Conservation (phyloP, 768 basidiomycete species). For the Lactarius indigo region DNA sequence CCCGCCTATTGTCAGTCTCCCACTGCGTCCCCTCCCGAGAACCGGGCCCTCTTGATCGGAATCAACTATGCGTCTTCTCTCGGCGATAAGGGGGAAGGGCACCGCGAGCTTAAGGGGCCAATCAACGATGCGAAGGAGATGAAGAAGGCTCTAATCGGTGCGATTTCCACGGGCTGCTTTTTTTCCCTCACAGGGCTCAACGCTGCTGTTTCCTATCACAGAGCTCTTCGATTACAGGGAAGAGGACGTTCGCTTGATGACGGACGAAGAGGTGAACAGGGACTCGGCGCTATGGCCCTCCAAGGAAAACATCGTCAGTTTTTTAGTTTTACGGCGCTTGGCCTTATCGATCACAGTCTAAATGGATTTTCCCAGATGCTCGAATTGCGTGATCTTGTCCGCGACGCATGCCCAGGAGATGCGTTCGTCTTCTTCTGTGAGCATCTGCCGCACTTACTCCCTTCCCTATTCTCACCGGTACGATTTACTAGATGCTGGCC, state of each 20-base stretch:
- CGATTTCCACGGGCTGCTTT: not conserved
- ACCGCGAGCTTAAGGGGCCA: not conserved
- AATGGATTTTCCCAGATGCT: constrained; percentile 11
- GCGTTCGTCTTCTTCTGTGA: constrained; percentile 26
- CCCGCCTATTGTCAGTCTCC: not conserved
- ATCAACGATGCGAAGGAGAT: constrained; percentile 16
- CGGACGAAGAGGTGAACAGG: constrained; percentile 10
- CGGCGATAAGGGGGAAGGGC: not conserved
- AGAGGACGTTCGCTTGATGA: constrained; percentile 20
- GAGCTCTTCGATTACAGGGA: constrained; percentile 6
- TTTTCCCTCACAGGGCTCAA: not conserved
- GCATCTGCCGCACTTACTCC: not conserved
- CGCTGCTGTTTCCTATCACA: not conserved
- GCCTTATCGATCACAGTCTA: not conserved
- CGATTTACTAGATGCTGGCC: constrained; percentile 4
- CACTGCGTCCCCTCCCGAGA: not conserved
- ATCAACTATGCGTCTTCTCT: constrained; percentile 1
- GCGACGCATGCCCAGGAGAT: constrained; percentile 17
- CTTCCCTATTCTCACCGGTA: not conserved
- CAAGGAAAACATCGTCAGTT: constrained; percentile 19
- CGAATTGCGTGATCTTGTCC: constrained; percentile 20
- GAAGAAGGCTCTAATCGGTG: constrained; percentile 14
- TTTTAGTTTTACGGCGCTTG: not conserved
- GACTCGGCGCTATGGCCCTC: constrained; percentile 12
- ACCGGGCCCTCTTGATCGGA: not conserved